Evolutionary conservation across 208 protist species (phyloP).

Genomic region (Porcisia hertigi): DNA sequence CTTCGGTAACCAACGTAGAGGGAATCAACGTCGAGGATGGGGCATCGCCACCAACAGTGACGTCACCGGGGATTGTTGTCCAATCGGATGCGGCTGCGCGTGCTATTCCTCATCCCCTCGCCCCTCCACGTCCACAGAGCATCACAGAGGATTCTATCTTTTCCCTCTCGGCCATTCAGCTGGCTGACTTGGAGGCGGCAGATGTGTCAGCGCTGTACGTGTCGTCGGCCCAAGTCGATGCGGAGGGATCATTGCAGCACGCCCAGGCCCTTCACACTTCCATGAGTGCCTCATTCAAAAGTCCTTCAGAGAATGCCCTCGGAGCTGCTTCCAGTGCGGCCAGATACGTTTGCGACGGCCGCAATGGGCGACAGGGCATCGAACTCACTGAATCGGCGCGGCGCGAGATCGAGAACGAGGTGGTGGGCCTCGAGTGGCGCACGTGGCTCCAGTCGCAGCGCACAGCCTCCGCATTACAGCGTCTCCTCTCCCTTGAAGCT

Average conservation of each 20-base stretch:
- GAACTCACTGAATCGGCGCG: constrained; percentile 15
- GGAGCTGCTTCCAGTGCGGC: background rate
- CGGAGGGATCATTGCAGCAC: background rate
- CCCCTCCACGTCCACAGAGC: constrained; percentile 41
- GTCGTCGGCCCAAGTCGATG: background rate
- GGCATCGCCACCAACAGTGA: background rate
- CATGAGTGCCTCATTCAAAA: background rate
- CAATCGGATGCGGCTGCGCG: background rate
- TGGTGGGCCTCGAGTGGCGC: constrained; percentile 73
- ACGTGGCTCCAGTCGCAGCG: constrained; percentile 68
- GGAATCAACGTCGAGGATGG: background rate
- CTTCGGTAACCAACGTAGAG: background rate
- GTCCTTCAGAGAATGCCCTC: background rate
- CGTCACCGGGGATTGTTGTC: constrained; percentile 7
- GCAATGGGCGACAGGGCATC: background rate
- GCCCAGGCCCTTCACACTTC: background rate
- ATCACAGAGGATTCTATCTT: constrained; percentile 71
- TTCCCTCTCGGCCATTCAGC: constrained; percentile 48
- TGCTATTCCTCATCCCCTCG: constrained; percentile 31
- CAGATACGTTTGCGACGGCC: background rate
- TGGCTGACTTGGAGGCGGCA: constrained; percentile 32
- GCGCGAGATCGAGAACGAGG: constrained; percentile 48
- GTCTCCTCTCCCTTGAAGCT: constrained; percentile 65
- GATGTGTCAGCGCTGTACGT: constrained; percentile 37
- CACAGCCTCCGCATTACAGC: constrained; percentile 65